phyloP scores from a whole-genome alignment of 1,284 basidiomycete genomes.

The Tremellales sp. region DNA sequence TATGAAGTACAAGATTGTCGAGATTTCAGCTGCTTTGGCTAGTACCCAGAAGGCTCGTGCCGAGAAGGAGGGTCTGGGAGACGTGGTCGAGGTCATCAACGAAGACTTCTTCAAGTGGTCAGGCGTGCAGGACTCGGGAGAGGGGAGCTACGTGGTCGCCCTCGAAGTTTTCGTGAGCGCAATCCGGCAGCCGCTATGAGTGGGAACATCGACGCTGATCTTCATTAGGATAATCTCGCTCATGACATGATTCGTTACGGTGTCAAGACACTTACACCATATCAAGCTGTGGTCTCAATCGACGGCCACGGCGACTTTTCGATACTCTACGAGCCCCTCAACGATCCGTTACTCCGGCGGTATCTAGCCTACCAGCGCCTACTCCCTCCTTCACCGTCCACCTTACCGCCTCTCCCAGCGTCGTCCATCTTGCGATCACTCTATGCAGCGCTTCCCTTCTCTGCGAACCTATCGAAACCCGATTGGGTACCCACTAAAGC shows the following conservation, averaged over 20 bases:
- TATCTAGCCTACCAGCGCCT: conserved; percentile 61
- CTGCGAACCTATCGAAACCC: conserved; percentile 82
- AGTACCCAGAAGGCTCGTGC: conserved; percentile 65
- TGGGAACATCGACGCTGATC: neutral
- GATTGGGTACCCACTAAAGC: conserved; percentile 93
- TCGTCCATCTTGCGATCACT: conserved; percentile 57
- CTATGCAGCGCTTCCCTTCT: conserved; percentile 72
- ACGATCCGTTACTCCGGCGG: conserved; percentile 72
- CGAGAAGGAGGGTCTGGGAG: conserved; percentile 52
- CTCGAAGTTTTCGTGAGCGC: conserved; percentile 85
- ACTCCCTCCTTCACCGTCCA: conserved; percentile 54
- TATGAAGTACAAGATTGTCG: conserved; percentile 80
- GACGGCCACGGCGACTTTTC: conserved; percentile 80
- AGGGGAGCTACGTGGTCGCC: conserved; percentile 89
- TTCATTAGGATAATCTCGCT: conserved; percentile 90
- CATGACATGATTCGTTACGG: conserved; percentile 94
- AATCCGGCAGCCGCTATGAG: neutral
- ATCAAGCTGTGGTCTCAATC: conserved; percentile 79
- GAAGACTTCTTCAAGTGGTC: conserved; percentile 87
- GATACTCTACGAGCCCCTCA: conserved; percentile 76
- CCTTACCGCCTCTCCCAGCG: conserved; percentile 31
- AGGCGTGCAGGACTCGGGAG: conserved; percentile 56
- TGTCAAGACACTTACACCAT: conserved; percentile 67
- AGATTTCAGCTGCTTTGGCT: conserved; percentile 80
- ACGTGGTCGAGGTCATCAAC: conserved; percentile 68